Evolutionary conservation across 1,284 basidiomycete species (phyloP).

Genomic region (Marasmius fiardii): DNA sequence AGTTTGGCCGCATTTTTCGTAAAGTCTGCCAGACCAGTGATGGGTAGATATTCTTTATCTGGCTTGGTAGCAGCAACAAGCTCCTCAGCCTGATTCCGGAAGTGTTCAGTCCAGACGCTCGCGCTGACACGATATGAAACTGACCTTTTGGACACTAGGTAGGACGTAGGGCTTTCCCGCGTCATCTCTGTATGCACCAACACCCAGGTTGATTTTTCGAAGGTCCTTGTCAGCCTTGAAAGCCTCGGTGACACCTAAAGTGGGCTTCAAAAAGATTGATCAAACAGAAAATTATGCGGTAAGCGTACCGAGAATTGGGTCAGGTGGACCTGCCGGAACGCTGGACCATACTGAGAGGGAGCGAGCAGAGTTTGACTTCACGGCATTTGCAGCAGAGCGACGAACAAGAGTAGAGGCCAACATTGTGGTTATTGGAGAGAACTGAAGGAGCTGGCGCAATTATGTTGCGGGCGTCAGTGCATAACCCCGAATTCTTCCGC

Average conservation of each 20-base stretch:
- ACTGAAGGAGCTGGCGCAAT: too few species aligned
- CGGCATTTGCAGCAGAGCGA: slow-evolving; percentile 34
- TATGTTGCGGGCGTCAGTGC: too few species aligned
- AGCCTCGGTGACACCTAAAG: slow-evolving; percentile 81
- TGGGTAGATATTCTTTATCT: slow-evolving; percentile 99
- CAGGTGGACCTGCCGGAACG: slow-evolving; percentile 87
- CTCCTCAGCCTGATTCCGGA: slow-evolving; percentile 69
- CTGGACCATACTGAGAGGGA: slow-evolving; percentile 76
- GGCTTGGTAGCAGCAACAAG: slow-evolving; percentile 62
- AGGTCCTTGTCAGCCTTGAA: slow-evolving; percentile 92
- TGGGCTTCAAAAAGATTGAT: slow-evolving; percentile 11
- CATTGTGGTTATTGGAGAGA: slow-evolving; percentile 4
- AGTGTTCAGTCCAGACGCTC: neutral
- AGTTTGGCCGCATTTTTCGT: slow-evolving; percentile 88
- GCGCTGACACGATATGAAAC: slow-evolving; percentile 13
- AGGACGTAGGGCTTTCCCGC: slow-evolving; percentile 96
- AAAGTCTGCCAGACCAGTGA: slow-evolving; percentile 88
- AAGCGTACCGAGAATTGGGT: slow-evolving; percentile 82
- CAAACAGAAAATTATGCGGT: slow-evolving; percentile 22
- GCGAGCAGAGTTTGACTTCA: slow-evolving; percentile 34
- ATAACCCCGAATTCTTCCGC: neutral
- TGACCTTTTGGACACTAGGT: slow-evolving; percentile 83
- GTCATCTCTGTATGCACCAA: slow-evolving; percentile 92
- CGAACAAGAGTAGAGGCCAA: slow-evolving; percentile 33
- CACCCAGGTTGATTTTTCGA: slow-evolving; percentile 96